Conservation (phyloP, 2,329 filamentous ascomycete genomes). For the Pseudomassariella vexata region DNA sequence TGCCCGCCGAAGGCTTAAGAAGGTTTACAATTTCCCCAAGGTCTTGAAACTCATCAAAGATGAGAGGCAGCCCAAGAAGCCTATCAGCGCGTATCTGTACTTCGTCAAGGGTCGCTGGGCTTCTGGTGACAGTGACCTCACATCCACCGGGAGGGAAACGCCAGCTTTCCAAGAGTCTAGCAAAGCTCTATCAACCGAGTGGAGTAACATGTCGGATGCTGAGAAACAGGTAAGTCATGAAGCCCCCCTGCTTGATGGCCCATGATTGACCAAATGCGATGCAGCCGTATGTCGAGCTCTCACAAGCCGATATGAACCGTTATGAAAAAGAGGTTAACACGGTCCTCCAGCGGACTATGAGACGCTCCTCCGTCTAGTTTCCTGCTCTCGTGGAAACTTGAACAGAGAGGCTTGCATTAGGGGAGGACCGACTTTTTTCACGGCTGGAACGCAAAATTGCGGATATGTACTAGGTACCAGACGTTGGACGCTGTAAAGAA, state of each 20-base stretch:
- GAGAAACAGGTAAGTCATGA: constrained; percentile 35
- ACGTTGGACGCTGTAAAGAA: too few species aligned
- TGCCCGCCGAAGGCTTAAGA: constrained; percentile 37
- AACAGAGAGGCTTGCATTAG: too few species aligned
- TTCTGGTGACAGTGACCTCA: constrained; percentile 22
- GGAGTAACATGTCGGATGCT: constrained; percentile 33
- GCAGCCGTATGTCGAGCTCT: constrained; percentile 29
- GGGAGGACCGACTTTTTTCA: too few species aligned
- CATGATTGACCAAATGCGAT: constrained; percentile 16
- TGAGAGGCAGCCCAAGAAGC: constrained; percentile 38
- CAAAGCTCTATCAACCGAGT: constrained; percentile 28
- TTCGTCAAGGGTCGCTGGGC: constrained; percentile 34
- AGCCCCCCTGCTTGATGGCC: too few species aligned
- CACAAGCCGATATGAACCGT: constrained; percentile 16
- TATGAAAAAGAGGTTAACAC: neutral
- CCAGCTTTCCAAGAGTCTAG: too few species aligned
- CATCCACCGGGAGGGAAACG: too few species aligned
- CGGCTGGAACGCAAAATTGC: too few species aligned
- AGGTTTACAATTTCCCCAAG: constrained; percentile 24
- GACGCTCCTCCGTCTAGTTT: too few species aligned
- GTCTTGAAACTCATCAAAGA: constrained; percentile 32
- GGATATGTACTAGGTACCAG: too few species aligned
- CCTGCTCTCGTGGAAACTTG: too few species aligned
- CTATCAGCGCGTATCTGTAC: constrained; percentile 24
- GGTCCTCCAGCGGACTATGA: too few species aligned